Base-by-base conservation (phyloP, 495 filamentous ascomycete genomes). In the Podospora appendiculata region DNA sequence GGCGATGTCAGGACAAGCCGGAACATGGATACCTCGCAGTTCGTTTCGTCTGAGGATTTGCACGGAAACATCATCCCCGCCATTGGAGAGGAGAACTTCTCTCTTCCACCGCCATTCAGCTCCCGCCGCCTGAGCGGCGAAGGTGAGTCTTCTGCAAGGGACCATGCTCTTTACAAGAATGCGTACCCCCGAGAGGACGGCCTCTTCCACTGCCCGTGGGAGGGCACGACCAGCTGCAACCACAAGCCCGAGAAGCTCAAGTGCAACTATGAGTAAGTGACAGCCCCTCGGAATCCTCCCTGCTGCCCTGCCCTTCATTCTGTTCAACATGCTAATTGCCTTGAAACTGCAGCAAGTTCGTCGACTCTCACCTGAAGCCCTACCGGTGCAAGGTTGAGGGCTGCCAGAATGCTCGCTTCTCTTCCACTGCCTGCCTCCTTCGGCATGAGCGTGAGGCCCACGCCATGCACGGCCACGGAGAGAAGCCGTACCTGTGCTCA, bases 401-500 rank as follows among this genome's bases (percentile, higher is more conserved):
- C 38, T 96, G 90, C 69, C 79, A 85, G 66, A 85, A 87, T 65
- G 78, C 82, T 52, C 80, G 83, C 38, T 96, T 96, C 60, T 95
- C 90, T 36, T 95, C 90, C 32, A 96, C 90, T 58, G 90, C 90
- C 38, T 95, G 90, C 68, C 80, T 94, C n/a, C 85, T 95, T 57
- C 89, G 90, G 40, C 90, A 96, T 61, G 90, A 95, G 74, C 83
- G 90, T 59, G 90, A 96, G 72, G 89, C 89, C 52, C 90, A 96
- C 67, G 89, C 88, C 63, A 86, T 95, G 81, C 90, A 96, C 66
- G 90, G 90, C 57, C 90, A 96, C 61, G 90, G 89, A 53, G 86
- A 89, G 61, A 91, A 90, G 70, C 89, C 89, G 12, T 88, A 90
- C 63, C 79, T 89, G 33, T 96, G 90, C 75, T 79, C 80, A 33